Conservation (phyloP, 2,329 filamentous ascomycete genomes). For the Neurospora crassa region DNA sequence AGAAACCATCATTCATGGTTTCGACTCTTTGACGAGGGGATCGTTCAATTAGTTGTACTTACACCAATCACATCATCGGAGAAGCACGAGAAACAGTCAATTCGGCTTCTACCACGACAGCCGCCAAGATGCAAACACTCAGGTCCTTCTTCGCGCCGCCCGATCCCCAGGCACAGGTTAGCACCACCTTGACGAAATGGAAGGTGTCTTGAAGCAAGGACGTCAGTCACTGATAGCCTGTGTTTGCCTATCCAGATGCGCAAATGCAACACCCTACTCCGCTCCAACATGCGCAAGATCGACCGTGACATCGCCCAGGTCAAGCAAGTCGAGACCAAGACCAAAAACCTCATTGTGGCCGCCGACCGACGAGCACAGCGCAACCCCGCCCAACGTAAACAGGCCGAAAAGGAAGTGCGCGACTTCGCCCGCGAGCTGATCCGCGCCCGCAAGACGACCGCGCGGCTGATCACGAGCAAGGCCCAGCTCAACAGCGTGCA, state of each 20-base stretch:
- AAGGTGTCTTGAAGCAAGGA: neutral
- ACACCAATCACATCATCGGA: neutral
- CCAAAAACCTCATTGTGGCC: constrained; percentile 73
- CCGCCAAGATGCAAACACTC: constrained; percentile 68
- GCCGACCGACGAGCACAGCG: constrained; percentile 73
- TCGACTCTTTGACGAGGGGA: neutral
- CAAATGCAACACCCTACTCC: constrained; percentile 89
- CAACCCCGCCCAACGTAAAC: constrained; percentile 67
- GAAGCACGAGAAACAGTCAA: neutral
- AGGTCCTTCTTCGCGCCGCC: constrained; percentile 83
- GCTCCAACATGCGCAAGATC: constrained; percentile 82
- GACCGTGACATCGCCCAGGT: constrained; percentile 82
- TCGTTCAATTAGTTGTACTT: neutral
- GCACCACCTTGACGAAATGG: constrained; percentile 15
- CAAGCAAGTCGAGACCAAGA: constrained; percentile 72
- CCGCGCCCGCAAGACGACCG: constrained; percentile 64
- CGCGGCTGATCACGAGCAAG: constrained; percentile 73
- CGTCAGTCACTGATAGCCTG: neutral
- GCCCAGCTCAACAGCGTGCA: constrained; percentile 87
- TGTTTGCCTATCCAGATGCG: constrained; percentile 54
- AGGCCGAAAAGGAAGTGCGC: constrained; percentile 74
- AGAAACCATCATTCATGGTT: neutral
- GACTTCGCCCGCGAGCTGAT: constrained; percentile 84
- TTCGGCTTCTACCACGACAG: neutral
- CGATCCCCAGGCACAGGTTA: constrained; percentile 85